Evolutionary conservation across 1,284 basidiomycete genomes (phyloP), one percentile per base, ranked within the genome.

Genomic region (Amylostereum chailletii): DNA sequence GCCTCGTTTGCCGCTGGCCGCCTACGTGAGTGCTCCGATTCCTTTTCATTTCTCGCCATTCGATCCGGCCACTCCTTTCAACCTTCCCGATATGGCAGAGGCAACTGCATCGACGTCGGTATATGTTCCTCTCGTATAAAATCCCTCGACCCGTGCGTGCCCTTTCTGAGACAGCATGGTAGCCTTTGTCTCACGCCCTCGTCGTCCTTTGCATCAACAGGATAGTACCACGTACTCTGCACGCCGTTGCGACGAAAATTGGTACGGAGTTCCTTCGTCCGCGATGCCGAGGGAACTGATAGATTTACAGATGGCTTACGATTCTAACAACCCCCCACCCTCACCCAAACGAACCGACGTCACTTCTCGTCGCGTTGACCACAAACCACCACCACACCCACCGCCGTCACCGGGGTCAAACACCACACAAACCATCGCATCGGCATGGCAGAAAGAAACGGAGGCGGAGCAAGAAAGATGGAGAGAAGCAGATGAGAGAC

Each of bases 361-460:
- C 19, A 19, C 19, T 19, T 19, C 19, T 38, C 53, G 46, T 45
- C 59, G 48, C 48, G 47, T 27, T 48, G 33, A 34, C 48, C 45
- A 19, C 42, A 50, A 46, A 50, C 62, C 61, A 45, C 55, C 53
- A 46, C 57, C 58, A 42, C 42, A 55, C 50, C 52, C 72, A 57
- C 72, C 79, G 10, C 77, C 78, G 38, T 75, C 77, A 19, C 19
- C 19, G 19, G 19, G 19, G 19, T 19, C 19, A 19, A 19, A 19
- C 19, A 19, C 19, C 19, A 19, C 19, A 6, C 75, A 81, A 56
- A 72, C 75, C 31, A 84, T 86, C 60, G 79, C 79, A 37, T 75
- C 80, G 41, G 79, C 78, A 48, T 85, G 83, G 83, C 74, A 71
- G 58, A 66, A 70, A 45, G 79, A 83, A 62, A 74, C 77, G 10